Percentiles rank a stretch among this genome's conserved stretches.
These are phyloP conservation scores for Colletotrichum kahawae DNA, from an alignment of 2,329 filamentous ascomycete genomes.

Conservation along the genomic window DNA sequence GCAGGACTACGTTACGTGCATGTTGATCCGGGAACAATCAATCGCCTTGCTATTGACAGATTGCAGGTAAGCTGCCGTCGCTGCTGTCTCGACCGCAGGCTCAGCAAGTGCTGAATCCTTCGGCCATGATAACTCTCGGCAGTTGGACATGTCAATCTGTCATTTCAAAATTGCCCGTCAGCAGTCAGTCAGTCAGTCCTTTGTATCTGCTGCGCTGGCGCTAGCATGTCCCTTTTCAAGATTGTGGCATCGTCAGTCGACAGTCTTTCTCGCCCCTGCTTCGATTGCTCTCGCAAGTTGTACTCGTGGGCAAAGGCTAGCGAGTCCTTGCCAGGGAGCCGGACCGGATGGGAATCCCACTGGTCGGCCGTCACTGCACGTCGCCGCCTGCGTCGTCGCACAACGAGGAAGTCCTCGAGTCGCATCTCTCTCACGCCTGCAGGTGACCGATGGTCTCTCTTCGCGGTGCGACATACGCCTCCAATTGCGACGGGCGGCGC, in stretches of 20 bases:
- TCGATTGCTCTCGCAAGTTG: not conserved
- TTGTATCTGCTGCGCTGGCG: not conserved
- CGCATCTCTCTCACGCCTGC: slow-evolving; percentile 1
- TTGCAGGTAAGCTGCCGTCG: not conserved
- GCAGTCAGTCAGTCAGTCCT: not conserved
- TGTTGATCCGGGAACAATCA: not conserved
- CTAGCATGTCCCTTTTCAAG: not conserved
- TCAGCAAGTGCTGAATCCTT: not conserved
- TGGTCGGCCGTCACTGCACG: slow-evolving; percentile 1
- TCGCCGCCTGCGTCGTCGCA: slow-evolving; percentile 17
- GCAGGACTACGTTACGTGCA: slow-evolving; percentile 2
- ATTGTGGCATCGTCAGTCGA: not conserved
- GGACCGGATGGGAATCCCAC: slow-evolving; percentile 9
- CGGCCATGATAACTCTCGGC: not conserved
- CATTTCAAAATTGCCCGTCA: not conserved
- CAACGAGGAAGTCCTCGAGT: slow-evolving; percentile 11
- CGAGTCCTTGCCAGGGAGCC: not conserved
- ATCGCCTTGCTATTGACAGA: not conserved
- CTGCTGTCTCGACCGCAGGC: not conserved
- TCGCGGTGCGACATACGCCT: not conserved
- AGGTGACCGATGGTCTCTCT: slow-evolving; percentile 4
- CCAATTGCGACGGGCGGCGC: not conserved
- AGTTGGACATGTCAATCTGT: not conserved
- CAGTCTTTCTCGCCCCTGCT: not conserved
- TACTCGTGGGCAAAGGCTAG: not conserved